These are phyloP conservation scores for Viola odorata DNA, from an alignment of 345 rosid genomes.

Conservation along the genomic window DNA sequence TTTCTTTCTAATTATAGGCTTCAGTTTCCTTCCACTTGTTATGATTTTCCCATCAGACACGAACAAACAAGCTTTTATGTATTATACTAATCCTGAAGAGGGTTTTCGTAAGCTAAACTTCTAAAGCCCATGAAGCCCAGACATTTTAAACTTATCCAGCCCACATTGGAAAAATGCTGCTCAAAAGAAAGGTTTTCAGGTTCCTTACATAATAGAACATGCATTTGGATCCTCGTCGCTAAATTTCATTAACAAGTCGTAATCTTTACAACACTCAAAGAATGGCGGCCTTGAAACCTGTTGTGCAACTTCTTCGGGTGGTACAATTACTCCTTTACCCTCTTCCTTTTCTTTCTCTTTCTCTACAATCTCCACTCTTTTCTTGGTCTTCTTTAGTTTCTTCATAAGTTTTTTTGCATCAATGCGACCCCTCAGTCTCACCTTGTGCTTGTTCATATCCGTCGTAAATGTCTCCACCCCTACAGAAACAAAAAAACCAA, in stretches of 20 bases:
- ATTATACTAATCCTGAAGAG: too few relatives aligned
- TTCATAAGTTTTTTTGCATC: constrained; percentile 54
- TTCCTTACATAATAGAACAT: constrained; percentile 39
- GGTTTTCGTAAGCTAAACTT: too few relatives aligned
- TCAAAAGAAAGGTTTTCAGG: too few relatives aligned
- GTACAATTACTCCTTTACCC: background rate
- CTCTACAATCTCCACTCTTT: constrained; percentile 42
- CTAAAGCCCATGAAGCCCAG: too few relatives aligned
- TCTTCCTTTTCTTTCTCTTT: constrained; percentile 17
- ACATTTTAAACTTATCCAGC: too few relatives aligned
- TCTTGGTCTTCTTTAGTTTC: constrained; percentile 68
- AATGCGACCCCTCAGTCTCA: constrained; percentile 46
- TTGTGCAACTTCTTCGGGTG: background rate
- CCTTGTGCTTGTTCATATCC: constrained; percentile 61
- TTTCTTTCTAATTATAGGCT: too few relatives aligned
- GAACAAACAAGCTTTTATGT: too few relatives aligned
- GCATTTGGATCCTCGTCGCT: constrained; percentile 78
- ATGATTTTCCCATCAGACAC: too few relatives aligned
- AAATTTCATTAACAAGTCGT: constrained; percentile 34
- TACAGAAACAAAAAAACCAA: background rate
- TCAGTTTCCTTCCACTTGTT: too few relatives aligned
- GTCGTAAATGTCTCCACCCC: constrained; percentile 68
- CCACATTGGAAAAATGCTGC: too few relatives aligned
- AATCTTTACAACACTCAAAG: constrained; percentile 18
- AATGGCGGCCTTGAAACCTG: background rate